A percentile compares a stretch with the other conserved stretches of the same genome.
Conservation (phyloP, 768 basidiomycete genomes). For the Pseudohyphozyma bogoriensis region DNA sequence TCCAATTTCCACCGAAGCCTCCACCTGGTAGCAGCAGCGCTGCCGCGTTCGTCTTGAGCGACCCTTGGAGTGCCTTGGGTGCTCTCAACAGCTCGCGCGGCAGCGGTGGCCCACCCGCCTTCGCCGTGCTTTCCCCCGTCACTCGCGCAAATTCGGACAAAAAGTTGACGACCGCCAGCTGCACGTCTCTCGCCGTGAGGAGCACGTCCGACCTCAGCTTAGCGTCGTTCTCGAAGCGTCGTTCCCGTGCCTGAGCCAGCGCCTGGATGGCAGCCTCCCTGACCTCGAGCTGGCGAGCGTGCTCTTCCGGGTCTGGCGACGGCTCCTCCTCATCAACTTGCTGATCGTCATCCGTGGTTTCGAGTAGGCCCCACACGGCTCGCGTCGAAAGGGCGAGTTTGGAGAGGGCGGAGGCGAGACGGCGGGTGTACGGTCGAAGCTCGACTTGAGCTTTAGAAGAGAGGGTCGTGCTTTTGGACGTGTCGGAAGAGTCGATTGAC, state of each 20-base stretch:
- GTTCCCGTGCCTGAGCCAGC: not conserved
- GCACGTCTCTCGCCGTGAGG: conserved; percentile 12
- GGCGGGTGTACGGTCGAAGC: conserved; percentile 34
- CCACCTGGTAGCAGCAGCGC: conserved; percentile 73
- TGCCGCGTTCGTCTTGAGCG: conserved; percentile 37
- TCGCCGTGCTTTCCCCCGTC: not conserved
- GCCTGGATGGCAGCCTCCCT: conserved; percentile 10
- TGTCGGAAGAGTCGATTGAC: conserved; percentile 2
- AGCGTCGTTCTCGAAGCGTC: conserved; percentile 18
- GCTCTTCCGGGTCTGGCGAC: conserved; percentile 19
- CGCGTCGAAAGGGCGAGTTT: conserved; percentile 84
- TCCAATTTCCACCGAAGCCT: conserved; percentile 66
- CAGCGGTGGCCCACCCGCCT: not conserved
- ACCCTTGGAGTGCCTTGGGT: conserved; percentile 5
- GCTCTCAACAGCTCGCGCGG: conserved; percentile 1
- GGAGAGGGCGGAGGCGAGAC: conserved; percentile 74
- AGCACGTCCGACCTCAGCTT: conserved; percentile 16
- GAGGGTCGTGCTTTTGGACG: not conserved
- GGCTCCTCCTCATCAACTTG: conserved; percentile 13
- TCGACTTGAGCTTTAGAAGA: conserved; percentile 23
- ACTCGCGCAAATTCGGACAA: conserved; percentile 10
- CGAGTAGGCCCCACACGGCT: conserved; percentile 41
- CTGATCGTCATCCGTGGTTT: conserved; percentile 17
- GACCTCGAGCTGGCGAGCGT: conserved; percentile 8
- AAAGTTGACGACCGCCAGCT: conserved; percentile 9